Base-by-base conservation (phyloP, 352 stramenopile genomes). In the Phytophthora podocarpi region DNA sequence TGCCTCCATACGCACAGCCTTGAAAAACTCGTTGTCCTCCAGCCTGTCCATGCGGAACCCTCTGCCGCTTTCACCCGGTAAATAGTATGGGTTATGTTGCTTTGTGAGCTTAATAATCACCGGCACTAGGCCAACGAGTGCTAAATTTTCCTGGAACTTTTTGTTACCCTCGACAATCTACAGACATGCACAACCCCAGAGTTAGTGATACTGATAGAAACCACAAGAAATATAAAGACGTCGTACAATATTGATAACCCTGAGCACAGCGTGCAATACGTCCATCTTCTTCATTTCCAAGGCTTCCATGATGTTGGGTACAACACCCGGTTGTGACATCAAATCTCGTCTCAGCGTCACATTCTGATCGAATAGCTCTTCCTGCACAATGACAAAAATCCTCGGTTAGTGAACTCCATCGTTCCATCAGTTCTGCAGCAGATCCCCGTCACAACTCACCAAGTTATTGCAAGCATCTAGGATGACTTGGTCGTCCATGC, bases 241-340 rank as follows among this genome's bases (percentile, higher is more conserved):
- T 27, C 34, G 21, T 55, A 92, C 83, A 67, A 87, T 89, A 49
- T 97, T 97, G 35, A 97, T 80, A 31, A 97, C 85, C 24, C 82
- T 68, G 16, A 97, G 80, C 5, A 97, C 87, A 4, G 87, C 86
- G 47, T 90, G 78, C 5, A 97, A 36, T 2, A 97, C 87, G 27
- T 95, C 81, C 41, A 92, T 80, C 42, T 95, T 95, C 62, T 95
- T 96, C 76, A 96, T 94, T 62, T 97, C 91, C 5, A 97, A 73
- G 4, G 92, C 88, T 52, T 97, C 91, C 90, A 97, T 96, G 51
- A 97, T 93, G 45, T 94, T 97, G 0, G 91, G 91, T 41, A 97
- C 89, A 1, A 97, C 89, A 20, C 91, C 90, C n/a, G 92, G 81
- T 42, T 97, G 86, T 5, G 90, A 97, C 76, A 96, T 93, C 30